phyloP scores from a whole-genome alignment of 352 stramenopile species.

The Globisporangium spinosum region DNA sequence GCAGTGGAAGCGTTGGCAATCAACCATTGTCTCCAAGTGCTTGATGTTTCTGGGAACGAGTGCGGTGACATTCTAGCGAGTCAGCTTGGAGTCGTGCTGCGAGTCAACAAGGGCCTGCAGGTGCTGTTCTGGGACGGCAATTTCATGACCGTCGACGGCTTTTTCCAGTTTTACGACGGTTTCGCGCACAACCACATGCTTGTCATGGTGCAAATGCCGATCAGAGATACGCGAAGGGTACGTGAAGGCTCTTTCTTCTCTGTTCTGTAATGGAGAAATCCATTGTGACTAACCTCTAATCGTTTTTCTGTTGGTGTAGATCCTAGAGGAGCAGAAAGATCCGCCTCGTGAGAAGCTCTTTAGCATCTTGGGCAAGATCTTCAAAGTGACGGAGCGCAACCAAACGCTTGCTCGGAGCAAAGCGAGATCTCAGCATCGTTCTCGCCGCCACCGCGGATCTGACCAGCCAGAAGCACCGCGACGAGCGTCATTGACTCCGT shows the following conservation, averaged over 20 bases:
- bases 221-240: conserved; percentile 70
- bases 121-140: conserved; percentile 80
- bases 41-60: conserved; percentile 73
- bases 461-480: background rate
- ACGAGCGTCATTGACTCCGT: background rate
- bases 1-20: conserved; percentile 39
- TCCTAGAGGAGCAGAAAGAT: conserved; percentile 65
- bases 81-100: conserved; percentile 42
- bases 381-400: conserved; percentile 67
- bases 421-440: background rate
- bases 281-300: background rate
- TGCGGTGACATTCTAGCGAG: conserved; percentile 58
- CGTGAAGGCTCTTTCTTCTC: conserved; percentile 4
- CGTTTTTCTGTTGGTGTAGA: conserved; percentile 26
- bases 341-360: conserved; percentile 70
- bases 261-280: background rate
- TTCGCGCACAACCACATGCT: conserved; percentile 57
- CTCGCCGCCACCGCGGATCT: background rate
- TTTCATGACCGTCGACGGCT: conserved; percentile 67
- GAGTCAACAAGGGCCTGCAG: conserved; percentile 51
- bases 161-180: conserved; percentile 58
- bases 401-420: conserved; percentile 24
- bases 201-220: conserved; percentile 70
- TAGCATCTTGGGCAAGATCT: conserved; percentile 66
- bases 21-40: conserved; percentile 48